Percentiles rank a stretch among this genome's conserved stretches.
Conservation (phyloP, 768 basidiomycete species). For the Russula vinacea region DNA sequence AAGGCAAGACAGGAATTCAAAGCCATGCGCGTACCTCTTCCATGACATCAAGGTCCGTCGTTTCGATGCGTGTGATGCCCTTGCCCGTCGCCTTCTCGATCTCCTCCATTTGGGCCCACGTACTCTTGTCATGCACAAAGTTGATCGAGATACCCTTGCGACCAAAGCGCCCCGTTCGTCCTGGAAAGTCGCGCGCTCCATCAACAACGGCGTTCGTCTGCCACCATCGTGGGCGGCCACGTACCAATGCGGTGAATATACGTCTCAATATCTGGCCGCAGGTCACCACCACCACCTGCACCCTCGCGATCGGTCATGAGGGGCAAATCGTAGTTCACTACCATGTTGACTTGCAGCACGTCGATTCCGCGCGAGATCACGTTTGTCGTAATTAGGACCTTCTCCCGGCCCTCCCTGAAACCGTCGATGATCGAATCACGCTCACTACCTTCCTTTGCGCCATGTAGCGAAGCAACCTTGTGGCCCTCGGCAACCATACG, state of each 20-base stretch:
- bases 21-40: conserved; percentile 60
- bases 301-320: conserved; percentile 68
- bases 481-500: conserved; percentile 93
- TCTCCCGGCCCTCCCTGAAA: conserved; percentile 94
- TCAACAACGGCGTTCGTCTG: conserved; percentile 6
- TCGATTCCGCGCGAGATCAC: conserved; percentile 98
- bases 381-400: conserved; percentile 97
- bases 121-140: conserved; percentile 88
- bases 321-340: conserved; percentile 98
- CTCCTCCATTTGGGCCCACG: conserved; percentile 85
- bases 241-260: conserved; percentile 96
- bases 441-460: conserved; percentile 84
- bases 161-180: conserved; percentile 96
- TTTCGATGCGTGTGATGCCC: conserved; percentile 82
- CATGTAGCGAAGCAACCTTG: conserved; percentile 93
- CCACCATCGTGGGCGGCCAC: conserved; percentile 33
- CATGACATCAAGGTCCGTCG: conserved; percentile 89
- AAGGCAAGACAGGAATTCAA: background rate
- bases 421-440: conserved; percentile 91
- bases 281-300: conserved; percentile 46
- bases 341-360: conserved; percentile 99
- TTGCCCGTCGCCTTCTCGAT: conserved; percentile 79
- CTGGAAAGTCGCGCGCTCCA: conserved; percentile 41
- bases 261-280: conserved; percentile 86
- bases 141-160: conserved; percentile 96